Evolutionary conservation across 495 filamentous ascomycete species (phyloP).

Genomic region (Aspergillus kassunensis): DNA sequence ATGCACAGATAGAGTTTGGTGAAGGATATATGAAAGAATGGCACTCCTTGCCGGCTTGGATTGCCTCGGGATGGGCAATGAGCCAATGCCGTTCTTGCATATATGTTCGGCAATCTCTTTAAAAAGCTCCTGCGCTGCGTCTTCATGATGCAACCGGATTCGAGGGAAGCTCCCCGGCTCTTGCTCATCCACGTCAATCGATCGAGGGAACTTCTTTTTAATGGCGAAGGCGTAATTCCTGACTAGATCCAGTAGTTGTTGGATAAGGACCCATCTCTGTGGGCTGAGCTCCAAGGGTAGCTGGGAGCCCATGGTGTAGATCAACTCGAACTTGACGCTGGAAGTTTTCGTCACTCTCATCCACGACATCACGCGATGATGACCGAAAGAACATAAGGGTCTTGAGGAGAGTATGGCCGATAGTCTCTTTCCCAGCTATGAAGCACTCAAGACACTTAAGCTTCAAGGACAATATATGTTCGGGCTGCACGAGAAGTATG

Average conservation of each 20-base stretch:
- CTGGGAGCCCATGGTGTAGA: conserved; percentile 66
- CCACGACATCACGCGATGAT: conserved; percentile 51
- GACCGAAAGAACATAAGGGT: neutral
- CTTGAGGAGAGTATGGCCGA: conserved; percentile 2
- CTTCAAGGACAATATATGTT: too few relatives aligned
- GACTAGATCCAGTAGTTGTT: conserved; percentile 50
- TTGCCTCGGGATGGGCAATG: conserved; percentile 26
- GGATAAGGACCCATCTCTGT: conserved; percentile 56
- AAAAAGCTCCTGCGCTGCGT: conserved; percentile 9
- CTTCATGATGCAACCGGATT: conserved; percentile 17
- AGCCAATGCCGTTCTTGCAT: conserved; percentile 17
- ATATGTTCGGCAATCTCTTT: conserved; percentile 12
- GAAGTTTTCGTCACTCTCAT: conserved; percentile 66
- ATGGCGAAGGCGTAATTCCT: conserved; percentile 4
- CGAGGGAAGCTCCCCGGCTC: conserved; percentile 19
- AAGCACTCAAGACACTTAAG: too few relatives aligned
- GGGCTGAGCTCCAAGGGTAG: conserved; percentile 51
- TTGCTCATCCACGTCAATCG: neutral
- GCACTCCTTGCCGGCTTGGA: conserved; percentile 21
- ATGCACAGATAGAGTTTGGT: conserved; percentile 15
- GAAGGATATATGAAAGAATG: conserved; percentile 35
- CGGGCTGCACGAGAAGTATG: too few relatives aligned
- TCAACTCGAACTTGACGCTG: conserved; percentile 55
- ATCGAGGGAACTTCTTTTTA: neutral
- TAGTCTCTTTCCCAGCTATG: too few relatives aligned